Evolutionary conservation across 495 filamentous ascomycete species (phyloP).

Genomic region (Ramalina peruviana): DNA sequence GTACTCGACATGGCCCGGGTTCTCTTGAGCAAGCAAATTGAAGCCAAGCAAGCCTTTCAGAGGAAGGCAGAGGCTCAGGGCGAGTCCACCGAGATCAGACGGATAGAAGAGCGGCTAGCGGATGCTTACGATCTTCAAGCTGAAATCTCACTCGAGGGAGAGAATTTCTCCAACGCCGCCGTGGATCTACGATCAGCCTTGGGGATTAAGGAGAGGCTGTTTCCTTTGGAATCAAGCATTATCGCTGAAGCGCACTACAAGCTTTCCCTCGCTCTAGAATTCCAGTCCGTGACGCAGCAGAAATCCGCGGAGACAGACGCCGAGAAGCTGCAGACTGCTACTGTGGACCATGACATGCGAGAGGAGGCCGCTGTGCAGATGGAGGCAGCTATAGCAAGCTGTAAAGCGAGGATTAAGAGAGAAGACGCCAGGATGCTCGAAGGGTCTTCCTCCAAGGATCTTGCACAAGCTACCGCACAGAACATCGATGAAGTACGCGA

Average conservation of each 20-base stretch:
- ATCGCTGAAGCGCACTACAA: conserved; percentile 93
- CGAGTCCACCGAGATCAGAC: conserved; percentile 36
- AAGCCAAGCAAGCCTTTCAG: conserved; percentile 32
- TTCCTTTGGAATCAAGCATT: conserved; percentile 61
- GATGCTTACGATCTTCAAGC: conserved; percentile 86
- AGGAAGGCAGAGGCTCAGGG: conserved; percentile 37
- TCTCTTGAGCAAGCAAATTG: conserved; percentile 49
- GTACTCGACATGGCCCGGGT: conserved; percentile 83
- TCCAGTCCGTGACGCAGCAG: conserved; percentile 61
- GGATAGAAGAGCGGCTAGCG: conserved; percentile 68
- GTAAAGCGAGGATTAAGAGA: conserved; percentile 55
- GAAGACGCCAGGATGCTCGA: conserved; percentile 53
- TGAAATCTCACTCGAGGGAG: conserved; percentile 90
- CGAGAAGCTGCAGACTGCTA: conserved; percentile 20
- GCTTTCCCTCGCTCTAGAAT: conserved; percentile 88
- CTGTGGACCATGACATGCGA: conserved; percentile 53
- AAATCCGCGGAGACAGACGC: conserved; percentile 31
- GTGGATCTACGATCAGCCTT: conserved; percentile 64
- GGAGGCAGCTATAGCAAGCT: conserved; percentile 70
- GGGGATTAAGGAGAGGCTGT: conserved; percentile 59
- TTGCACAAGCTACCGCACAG: conserved; percentile 40
- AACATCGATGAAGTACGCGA: conserved; percentile 75
- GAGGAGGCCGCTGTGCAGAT: conserved; percentile 65
- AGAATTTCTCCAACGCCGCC: conserved; percentile 71
- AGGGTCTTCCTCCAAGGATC: conserved; percentile 36